A percentile compares a stretch with the other conserved stretches of the same genome.
These are phyloP conservation scores for Amanita rubescens DNA, from an alignment of 768 basidiomycete species.

Conservation along the genomic window DNA sequence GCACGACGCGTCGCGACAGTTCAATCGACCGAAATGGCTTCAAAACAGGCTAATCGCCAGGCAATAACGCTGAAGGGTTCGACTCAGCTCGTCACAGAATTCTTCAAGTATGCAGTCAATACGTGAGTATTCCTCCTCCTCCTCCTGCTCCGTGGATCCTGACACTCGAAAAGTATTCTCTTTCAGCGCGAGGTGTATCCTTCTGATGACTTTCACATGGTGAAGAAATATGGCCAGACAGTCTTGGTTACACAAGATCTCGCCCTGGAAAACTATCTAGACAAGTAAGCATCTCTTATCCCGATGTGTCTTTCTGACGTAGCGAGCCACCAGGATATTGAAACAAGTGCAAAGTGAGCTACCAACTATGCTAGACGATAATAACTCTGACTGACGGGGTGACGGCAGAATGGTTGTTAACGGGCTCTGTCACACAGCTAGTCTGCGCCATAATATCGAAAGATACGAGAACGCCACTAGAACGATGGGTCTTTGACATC, in stretches of 20 bases:
- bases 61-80: slow-evolving; percentile 95
- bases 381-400: not conserved
- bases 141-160: slow-evolving; percentile 8
- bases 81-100: slow-evolving; percentile 89
- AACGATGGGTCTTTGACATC: slow-evolving; percentile 98
- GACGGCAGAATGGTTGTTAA: slow-evolving; percentile 82
- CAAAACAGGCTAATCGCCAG: slow-evolving; percentile 52
- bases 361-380: slow-evolving; percentile 2
- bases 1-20: slow-evolving; percentile 14
- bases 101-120: slow-evolving; percentile 99
- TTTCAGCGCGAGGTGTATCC: slow-evolving; percentile 98
- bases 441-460: slow-evolving; percentile 95
- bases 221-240: slow-evolving; percentile 97
- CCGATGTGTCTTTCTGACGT: slow-evolving; percentile 1
- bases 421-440: slow-evolving; percentile 86
- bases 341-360: slow-evolving; percentile 87
- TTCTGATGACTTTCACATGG: slow-evolving; percentile 97
- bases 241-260: slow-evolving; percentile 93
- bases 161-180: slow-evolving; percentile 55
- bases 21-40: slow-evolving; percentile 23
- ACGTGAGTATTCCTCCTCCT: slow-evolving; percentile 55
- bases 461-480: slow-evolving; percentile 84
- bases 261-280: slow-evolving; percentile 89
- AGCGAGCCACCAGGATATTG: slow-evolving; percentile 58
- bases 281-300: slow-evolving; percentile 39